Evolutionary conservation across 2,329 filamentous ascomycete species (phyloP), one percentile per base, ranked within the genome.

Genomic region (Aspergillus brasiliensis): DNA sequence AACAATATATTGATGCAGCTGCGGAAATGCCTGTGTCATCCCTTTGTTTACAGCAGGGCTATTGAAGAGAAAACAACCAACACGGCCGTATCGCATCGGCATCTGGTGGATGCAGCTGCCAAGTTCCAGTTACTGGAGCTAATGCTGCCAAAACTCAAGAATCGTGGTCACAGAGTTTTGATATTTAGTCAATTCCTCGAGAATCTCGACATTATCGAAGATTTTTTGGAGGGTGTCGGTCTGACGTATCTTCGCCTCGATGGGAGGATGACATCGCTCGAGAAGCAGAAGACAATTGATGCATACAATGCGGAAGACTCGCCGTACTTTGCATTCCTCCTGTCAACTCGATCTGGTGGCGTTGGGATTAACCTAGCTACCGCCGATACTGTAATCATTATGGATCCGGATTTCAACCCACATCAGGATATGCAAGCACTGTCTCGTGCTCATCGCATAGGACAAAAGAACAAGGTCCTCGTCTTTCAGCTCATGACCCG

Each of bases 341-440:
- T 99, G 0, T 98, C 94, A 0, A 99, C 96, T 3, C 88, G 95
- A 64, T 93, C 96, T 17, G 95, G 95, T 56, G 95, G 96, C 69
- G 94, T 99, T 0, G 96, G 95, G 15, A 99, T 99, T 80, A 99
- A 99, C 72, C 83, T 99, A 57, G 95, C 95, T 0, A 97, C 93
- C 7, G 95, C 95, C 2, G 95, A 99, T 71, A 99, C 95, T 0
- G 96, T 99, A 62, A 97, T 99, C 65, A 97, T 99, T 65, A 87
- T 98, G 66, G 93, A 99, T 69, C 92, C 92, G 0, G 95, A 99
- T 72, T 98, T 96, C 81, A 99, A 99, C 63, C 95, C 95, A 0
- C 95, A 99, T 71, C 95, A 99, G 76, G 96, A 99, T 70, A 90
- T 99, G 42, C 95, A 99, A 75, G 95, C 95, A 0, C 83, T 99